These are phyloP conservation scores for Pseudogymnoascus sp. DNA, from an alignment of 2,329 filamentous ascomycete species.

Conservation along the genomic window DNA sequence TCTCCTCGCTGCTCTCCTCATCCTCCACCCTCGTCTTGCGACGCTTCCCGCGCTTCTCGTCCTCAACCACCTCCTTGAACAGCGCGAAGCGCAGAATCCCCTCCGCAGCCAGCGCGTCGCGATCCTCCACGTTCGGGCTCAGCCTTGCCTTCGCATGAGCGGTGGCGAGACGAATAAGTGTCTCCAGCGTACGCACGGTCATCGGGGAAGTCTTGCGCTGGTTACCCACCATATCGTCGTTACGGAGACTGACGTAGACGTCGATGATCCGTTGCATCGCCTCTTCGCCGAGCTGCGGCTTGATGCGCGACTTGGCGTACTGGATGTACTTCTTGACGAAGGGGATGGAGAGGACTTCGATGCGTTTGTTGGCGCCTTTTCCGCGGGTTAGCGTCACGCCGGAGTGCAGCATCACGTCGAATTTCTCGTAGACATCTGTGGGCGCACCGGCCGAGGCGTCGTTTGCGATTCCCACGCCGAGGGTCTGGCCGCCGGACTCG, in stretches of 20 bases:
- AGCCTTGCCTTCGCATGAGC: conserved; percentile 90
- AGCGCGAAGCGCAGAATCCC: conserved; percentile 86
- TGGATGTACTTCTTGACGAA: conserved; percentile 99
- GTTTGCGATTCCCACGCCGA: conserved; percentile 79
- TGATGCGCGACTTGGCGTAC: conserved; percentile 87
- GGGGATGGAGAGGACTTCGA: conserved; percentile 86
- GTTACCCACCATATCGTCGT: conserved; percentile 92
- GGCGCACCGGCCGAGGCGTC: conserved; percentile 63
- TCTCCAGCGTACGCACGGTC: conserved; percentile 94
- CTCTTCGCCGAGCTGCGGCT: conserved; percentile 81
- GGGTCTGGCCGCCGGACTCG: conserved; percentile 72
- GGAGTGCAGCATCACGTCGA: conserved; percentile 88
- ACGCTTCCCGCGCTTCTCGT: conserved; percentile 74
- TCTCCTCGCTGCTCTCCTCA: conserved; percentile 48
- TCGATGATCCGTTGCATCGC: conserved; percentile 86
- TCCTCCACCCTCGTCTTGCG: conserved; percentile 57
- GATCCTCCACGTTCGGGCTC: conserved; percentile 79
- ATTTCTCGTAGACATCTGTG: conserved; percentile 92
- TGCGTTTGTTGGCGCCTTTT: conserved; percentile 64
- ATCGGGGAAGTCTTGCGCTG: conserved; percentile 89
- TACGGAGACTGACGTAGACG: conserved; percentile 84
- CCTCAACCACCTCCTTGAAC: conserved; percentile 86
- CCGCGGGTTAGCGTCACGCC: conserved; percentile 73
- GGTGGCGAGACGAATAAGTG: conserved; percentile 92
- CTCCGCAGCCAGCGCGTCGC: conserved; percentile 81